These are phyloP conservation scores for Trichophyton verrucosum DNA, from an alignment of 2,329 filamentous ascomycete genomes.

Conservation along the genomic window DNA sequence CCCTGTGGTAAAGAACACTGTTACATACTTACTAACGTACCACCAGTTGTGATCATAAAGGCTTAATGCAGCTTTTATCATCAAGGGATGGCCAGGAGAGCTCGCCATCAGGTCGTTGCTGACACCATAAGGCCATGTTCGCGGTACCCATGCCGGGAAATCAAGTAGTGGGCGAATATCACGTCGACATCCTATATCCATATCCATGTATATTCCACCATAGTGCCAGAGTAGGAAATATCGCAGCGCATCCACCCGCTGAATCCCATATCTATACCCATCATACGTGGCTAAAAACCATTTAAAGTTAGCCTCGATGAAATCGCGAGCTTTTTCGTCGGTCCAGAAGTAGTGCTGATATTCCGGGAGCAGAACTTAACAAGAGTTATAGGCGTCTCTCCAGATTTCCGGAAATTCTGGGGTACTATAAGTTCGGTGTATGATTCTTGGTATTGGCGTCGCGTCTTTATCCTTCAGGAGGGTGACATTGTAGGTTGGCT, in stretches of 20 bases:
- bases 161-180: not conserved
- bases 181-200: slow-evolving; percentile 13
- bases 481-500: not conserved
- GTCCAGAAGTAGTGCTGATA: slow-evolving; percentile 16
- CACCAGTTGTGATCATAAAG: slow-evolving; percentile 7
- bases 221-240: slow-evolving; percentile 19
- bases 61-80: slow-evolving; percentile 8
- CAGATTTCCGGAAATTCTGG: not conserved
- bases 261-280: slow-evolving; percentile 15
- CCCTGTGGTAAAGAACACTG: slow-evolving; percentile 12
- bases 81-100: slow-evolving; percentile 8
- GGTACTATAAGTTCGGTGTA: slow-evolving; percentile 4
- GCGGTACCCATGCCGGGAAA: not conserved
- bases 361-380: not conserved
- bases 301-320: slow-evolving; percentile 15
- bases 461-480: not conserved
- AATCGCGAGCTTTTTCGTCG: slow-evolving; percentile 14
- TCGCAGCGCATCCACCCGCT: slow-evolving; percentile 17
- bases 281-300: slow-evolving; percentile 19
- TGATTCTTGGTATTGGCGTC: slow-evolving; percentile 3
- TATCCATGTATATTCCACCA: slow-evolving; percentile 19
- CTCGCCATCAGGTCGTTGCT: slow-evolving; percentile 14
- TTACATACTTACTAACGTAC: slow-evolving; percentile 11
- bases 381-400: slow-evolving; percentile 1
- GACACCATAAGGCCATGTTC: slow-evolving; percentile 10